These are phyloP conservation scores for Coemansia sp. DNA, from an alignment of 192 early-diverging fungal genomes.

Conservation along the genomic window DNA sequence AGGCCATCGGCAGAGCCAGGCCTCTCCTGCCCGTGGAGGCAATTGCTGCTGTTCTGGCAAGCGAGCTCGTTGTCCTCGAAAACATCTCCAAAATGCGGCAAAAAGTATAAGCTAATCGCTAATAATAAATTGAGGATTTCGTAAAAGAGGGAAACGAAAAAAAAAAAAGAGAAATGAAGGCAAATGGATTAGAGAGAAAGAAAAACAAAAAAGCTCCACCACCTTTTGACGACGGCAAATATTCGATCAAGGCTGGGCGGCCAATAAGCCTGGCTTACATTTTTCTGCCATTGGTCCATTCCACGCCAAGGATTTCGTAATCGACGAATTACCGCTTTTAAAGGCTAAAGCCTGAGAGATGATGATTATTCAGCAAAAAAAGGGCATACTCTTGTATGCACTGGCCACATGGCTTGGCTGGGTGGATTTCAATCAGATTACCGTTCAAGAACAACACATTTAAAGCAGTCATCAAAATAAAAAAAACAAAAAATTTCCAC, in stretches of 20 bases:
- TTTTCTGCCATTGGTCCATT: too few relatives aligned
- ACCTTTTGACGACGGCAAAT: neutral
- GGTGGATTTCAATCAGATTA: too few relatives aligned
- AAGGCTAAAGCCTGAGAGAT: too few relatives aligned
- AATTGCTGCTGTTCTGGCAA: neutral
- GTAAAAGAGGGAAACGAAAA: neutral
- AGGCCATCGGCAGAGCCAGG: constrained; percentile 4
- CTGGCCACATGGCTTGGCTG: too few relatives aligned
- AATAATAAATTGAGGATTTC: constrained; percentile 3
- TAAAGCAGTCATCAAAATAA: too few relatives aligned
- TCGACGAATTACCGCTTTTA: too few relatives aligned
- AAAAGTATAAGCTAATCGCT: constrained; percentile 7
- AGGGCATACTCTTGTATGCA: too few relatives aligned
- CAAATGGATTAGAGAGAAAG: neutral
- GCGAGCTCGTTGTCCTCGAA: constrained; percentile 26
- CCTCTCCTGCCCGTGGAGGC: neutral
- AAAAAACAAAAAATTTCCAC: too few relatives aligned
- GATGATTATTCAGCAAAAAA: too few relatives aligned
- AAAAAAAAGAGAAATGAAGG: too few relatives aligned
- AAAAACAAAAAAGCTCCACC: neutral
- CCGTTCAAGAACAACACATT: too few relatives aligned
- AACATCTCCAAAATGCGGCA: constrained; percentile 14
- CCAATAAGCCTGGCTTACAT: neutral
- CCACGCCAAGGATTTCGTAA: too few relatives aligned
- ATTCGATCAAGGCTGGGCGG: neutral